Percentiles rank a stretch among this genome's conserved stretches.
Evolutionary conservation across 345 rosid genomes (phyloP).

Genomic region (Conringia planisiliqua): DNA sequence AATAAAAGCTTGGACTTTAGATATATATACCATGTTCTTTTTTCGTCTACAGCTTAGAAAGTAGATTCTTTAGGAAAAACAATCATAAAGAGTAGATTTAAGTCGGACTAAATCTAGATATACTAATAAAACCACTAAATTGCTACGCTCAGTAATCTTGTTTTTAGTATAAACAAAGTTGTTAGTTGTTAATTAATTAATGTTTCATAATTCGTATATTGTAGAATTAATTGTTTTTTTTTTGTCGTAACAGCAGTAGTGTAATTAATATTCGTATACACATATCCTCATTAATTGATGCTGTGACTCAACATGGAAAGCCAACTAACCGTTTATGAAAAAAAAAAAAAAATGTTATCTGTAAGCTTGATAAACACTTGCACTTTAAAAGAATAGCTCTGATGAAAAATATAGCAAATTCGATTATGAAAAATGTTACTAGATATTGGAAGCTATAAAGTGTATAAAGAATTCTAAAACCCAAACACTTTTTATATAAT

Average conservation of each 20-base stretch:
- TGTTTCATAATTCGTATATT: not conserved
- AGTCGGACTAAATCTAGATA: not conserved
- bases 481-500: not conserved
- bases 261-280: constrained; percentile 12
- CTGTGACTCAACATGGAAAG: constrained; percentile 1
- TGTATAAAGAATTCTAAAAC: not conserved
- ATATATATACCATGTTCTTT: not conserved
- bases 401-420: not conserved
- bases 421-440: too few species aligned
- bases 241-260: not conserved
- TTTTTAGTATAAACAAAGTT: not conserved
- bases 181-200: not conserved
- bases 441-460: not conserved
- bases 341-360: not conserved
- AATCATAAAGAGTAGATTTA: too few species aligned
- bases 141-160: not conserved
- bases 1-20: too few species aligned
- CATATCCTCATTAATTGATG: constrained; percentile 6
- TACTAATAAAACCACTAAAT: not conserved
- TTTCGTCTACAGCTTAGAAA: not conserved
- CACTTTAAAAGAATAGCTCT: not conserved
- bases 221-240: not conserved
- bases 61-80: not conserved
- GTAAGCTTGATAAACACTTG: not conserved
- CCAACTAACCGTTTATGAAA: not conserved